A percentile compares a stretch with the other conserved stretches of the same genome.
These are phyloP conservation scores for Chytridium lagenaria DNA, from an alignment of 371 early-diverging fungal genomes.

Conservation along the genomic window DNA sequence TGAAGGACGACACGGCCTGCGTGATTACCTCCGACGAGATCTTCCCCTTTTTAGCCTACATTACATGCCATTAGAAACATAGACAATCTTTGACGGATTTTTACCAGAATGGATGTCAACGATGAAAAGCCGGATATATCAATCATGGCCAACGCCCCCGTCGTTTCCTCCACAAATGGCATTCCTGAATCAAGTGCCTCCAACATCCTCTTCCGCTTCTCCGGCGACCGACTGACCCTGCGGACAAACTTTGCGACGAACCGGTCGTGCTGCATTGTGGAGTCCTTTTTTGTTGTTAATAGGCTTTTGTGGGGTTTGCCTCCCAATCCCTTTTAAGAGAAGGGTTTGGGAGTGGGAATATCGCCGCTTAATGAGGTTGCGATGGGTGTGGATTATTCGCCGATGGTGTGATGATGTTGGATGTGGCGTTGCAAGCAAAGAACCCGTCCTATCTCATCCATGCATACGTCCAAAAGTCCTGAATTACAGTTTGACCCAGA, in stretches of 20 bases:
- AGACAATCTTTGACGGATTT: too few species aligned
- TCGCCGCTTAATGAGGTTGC: too few species aligned
- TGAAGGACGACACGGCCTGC: conserved; percentile 38
- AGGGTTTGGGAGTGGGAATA: too few species aligned
- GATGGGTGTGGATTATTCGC: too few species aligned
- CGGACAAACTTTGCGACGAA: conserved; percentile 20
- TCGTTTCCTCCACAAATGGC: conserved; percentile 18
- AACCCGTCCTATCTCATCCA: too few species aligned
- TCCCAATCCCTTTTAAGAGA: too few species aligned
- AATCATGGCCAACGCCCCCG: conserved; percentile 20
- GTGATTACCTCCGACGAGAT: conserved; percentile 36
- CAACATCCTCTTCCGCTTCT: conserved; percentile 2
- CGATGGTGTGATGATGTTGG: too few species aligned
- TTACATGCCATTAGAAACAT: not conserved
- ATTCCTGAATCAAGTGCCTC: not conserved
- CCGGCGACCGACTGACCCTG: not conserved
- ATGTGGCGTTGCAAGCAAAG: too few species aligned
- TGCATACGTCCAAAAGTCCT: too few species aligned
- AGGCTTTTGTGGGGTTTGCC: too few species aligned
- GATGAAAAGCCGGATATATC: conserved; percentile 22
- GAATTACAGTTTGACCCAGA: too few species aligned
- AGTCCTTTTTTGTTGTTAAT: too few species aligned
- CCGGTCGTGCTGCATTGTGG: conserved; percentile 16
- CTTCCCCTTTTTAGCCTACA: conserved; percentile 33
- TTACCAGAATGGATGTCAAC: conserved; percentile 17